Base-by-base conservation (phyloP, 495 filamentous ascomycete genomes). In the Bacidia gigantensis region DNA sequence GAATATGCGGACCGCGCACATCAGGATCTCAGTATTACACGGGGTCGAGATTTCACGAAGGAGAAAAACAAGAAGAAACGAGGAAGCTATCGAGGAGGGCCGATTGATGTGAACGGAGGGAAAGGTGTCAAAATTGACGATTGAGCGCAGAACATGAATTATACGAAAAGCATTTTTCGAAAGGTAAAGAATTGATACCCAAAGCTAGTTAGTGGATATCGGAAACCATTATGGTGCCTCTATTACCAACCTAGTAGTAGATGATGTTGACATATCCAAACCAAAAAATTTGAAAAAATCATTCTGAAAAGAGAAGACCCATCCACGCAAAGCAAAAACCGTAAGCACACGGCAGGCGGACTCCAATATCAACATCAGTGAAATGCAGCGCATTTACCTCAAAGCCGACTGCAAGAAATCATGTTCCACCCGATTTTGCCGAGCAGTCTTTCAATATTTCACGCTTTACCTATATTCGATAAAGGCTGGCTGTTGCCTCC, bases 21-120 rank as follows among this genome's bases (percentile, higher is more conserved):
- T 58, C 75, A 84, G 53, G 90, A 96, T 64, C 68, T 99, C 46
- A 86, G 83, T 25, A 78, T 94, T 22, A 96, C 90, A 23, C 87
- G 82, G 63, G 93, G 93, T 51, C 97, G 95, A 72, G 86, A 87
- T 12, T 99, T 99, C 70, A 99, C 90, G 50, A 99, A 99, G 76
- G 93, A 97, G 71, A 99, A 99, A 81, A 96, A 99, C 66, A 99
- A 97, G 74, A 85, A 86, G 73, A 74, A 73, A 69, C 67, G 86
- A 59, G 93, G 93, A 44, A 84, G 80, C 47, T 95, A 94, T 71
- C 77, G 82, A 50, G 89, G 89, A 11, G 89, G 89, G 9, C 71
- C 73, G 20, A 87, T 96, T 55, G 87, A 94, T 64, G 82, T 87
- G 53, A 54, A 63, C 20, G 77, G 77, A 18, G 80, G 80, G 56